Conservation (phyloP, 176 grass and related monocot species). For the Rhynchospora tenuis region DNA sequence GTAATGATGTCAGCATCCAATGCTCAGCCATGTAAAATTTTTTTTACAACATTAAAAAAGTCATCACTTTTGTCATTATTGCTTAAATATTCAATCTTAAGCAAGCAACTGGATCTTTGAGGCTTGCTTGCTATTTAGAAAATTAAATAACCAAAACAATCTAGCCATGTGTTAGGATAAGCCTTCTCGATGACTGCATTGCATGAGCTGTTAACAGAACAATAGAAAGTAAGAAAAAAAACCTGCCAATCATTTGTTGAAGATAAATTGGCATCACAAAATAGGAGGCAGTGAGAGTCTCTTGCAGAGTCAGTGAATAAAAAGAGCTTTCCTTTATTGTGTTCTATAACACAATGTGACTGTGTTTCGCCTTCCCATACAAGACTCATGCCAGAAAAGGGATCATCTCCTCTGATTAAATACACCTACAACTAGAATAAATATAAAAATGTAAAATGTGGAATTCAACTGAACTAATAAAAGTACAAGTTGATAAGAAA, state of each 20-base stretch:
- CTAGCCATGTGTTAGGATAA: neutral
- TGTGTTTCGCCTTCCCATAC: slow-evolving; percentile 86
- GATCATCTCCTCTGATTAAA: slow-evolving; percentile 81
- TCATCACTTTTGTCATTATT: neutral
- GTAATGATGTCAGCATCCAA: neutral
- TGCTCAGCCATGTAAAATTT: neutral
- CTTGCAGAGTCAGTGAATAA: slow-evolving; percentile 86
- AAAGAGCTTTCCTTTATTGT: slow-evolving; percentile 66
- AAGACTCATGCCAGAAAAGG: slow-evolving; percentile 65
- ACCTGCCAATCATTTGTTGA: slow-evolving; percentile 84
- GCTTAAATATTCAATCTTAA: neutral
- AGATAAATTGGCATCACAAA: slow-evolving; percentile 44
- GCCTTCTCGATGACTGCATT: neutral
- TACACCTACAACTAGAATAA: slow-evolving; percentile 61
- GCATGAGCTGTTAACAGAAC: neutral
- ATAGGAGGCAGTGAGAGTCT: slow-evolving; percentile 84
- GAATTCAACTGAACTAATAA: neutral
- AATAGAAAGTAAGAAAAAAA: neutral
- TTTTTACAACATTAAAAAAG: neutral
- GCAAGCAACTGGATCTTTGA: neutral
- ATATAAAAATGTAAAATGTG: slow-evolving; percentile 19
- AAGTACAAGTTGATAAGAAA: neutral
- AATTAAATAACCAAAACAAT: neutral
- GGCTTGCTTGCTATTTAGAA: neutral
- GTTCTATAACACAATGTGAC: slow-evolving; percentile 82